Conservation (phyloP, 2,329 filamentous ascomycete species). For the Mollisia scopiformis region DNA sequence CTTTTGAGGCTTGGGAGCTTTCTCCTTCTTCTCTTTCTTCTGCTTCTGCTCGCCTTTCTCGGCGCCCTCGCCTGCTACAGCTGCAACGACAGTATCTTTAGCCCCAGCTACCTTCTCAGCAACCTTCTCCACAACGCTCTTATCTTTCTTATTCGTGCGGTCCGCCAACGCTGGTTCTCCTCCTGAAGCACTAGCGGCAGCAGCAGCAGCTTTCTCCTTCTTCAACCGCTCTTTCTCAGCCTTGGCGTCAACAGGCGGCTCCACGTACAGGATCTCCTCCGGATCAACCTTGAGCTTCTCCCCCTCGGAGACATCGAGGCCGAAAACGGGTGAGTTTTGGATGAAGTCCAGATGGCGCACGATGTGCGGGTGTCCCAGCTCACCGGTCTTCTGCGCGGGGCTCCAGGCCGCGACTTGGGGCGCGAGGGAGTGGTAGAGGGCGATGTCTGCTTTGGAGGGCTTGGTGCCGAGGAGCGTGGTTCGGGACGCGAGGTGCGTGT, state of each 20-base stretch:
- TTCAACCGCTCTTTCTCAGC: slow-evolving; percentile 96
- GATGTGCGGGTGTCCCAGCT: slow-evolving; percentile 87
- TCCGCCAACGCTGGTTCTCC: slow-evolving; percentile 56
- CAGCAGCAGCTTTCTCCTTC: slow-evolving; percentile 84
- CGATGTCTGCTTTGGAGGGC: slow-evolving; percentile 84
- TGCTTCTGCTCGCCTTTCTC: slow-evolving; percentile 38
- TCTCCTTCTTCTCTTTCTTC: slow-evolving; percentile 90
- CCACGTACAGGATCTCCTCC: slow-evolving; percentile 82
- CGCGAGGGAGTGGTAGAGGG: slow-evolving; percentile 78
- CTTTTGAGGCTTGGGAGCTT: slow-evolving; percentile 76
- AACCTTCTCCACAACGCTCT: slow-evolving; percentile 54
- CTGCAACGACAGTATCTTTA: slow-evolving; percentile 40
- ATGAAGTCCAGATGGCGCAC: slow-evolving; percentile 93
- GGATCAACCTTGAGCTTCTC: slow-evolving; percentile 81
- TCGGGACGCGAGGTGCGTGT: slow-evolving; percentile 83
- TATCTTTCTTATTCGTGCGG: slow-evolving; percentile 59
- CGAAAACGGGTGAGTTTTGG: slow-evolving; percentile 81
- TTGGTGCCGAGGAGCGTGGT: slow-evolving; percentile 90
- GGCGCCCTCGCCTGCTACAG: slow-evolving; percentile 31
- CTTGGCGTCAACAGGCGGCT: slow-evolving; percentile 87
- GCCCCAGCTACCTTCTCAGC: slow-evolving; percentile 49
- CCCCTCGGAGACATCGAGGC: slow-evolving; percentile 66
- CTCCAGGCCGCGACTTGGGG: slow-evolving; percentile 80
- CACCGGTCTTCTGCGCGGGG: slow-evolving; percentile 84
- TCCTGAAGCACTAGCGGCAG: slow-evolving; percentile 55